phyloP scores from a whole-genome alignment of 192 early-diverging fungal species.

The Backusella australiensis region DNA sequence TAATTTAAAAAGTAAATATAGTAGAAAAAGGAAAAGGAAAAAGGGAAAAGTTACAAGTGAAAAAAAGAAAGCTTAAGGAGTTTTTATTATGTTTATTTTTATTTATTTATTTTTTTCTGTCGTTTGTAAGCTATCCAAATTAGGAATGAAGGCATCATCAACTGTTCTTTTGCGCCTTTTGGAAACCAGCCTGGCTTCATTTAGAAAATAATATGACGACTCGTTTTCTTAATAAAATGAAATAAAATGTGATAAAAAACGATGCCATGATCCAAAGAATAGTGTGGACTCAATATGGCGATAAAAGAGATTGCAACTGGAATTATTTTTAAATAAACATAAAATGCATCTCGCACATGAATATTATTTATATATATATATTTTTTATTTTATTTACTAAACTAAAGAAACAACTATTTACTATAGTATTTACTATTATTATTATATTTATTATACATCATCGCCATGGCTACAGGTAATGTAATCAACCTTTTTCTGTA shows the following conservation, averaged over 20 bases:
- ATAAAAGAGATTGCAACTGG: neutral
- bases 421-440: neutral
- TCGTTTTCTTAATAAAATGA: neutral
- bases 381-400: neutral
- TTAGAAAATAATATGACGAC: slow-evolving; percentile 2
- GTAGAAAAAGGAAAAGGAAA: neutral
- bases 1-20: neutral
- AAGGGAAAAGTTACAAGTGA: neutral
- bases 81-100: neutral
- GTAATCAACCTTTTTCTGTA: neutral
- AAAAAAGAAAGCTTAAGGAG: neutral
- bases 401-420: neutral
- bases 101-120: neutral
- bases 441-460: too few relatives aligned
- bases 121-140: neutral
- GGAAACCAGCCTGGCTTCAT: slow-evolving; percentile 3
- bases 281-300: neutral
- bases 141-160: neutral
- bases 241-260: neutral
- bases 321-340: neutral
- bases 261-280: neutral
- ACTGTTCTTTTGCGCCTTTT: neutral
- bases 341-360: neutral
- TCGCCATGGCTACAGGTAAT: neutral
- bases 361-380: neutral